Evolutionary conservation across 2,329 filamentous ascomycete genomes (phyloP), one percentile per base, ranked within the genome.

Genomic region (Colletotrichum sp.): DNA sequence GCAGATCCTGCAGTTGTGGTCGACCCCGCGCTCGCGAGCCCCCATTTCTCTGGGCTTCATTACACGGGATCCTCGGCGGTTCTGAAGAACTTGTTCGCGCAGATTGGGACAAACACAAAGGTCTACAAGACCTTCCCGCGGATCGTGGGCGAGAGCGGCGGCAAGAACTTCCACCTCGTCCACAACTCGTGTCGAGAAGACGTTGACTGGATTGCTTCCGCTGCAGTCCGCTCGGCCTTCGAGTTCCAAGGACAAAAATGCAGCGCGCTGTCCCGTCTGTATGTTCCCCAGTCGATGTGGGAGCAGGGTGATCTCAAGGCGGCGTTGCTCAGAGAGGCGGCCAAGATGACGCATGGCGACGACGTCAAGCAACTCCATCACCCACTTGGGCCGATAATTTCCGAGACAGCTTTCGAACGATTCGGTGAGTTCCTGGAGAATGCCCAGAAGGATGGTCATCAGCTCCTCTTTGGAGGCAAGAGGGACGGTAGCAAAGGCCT

Each of bases 141-240:
- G 0, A 55, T 69, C 8, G 66, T 60, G 3, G 66, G 66, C 28
- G 66, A 69, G 30, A 60, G 66, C 66, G 66, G 66, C 66, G 66
- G 66, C 66, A 69, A 69, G 28, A 69, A 69, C 66, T 69, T 69
- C 48, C 66, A 69, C 30, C 48, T 69, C 6, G 66, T 69, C 43
- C 66, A 69, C 28, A 69, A 69, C 52, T 69, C 66, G 10, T 69
- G 66, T 34, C 16, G 28, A 5, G 66, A 58, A 28, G 66, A 69
- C 48, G 66, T 69, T 0, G 48, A 69, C n/a, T 69, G 66, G 66
- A 4, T 69, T 30, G 66, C 66, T 15, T 69, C 66, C 18, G 66
- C 66, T 2, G 55, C 55, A 18, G 55, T 58, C 12, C 55, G 55
- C 22, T 58, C 55, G 8, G 55, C 15, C 25, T 58, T 58, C 0